phyloP scores from a whole-genome alignment of 768 basidiomycete genomes.

The Pulveroboletus sp. region DNA sequence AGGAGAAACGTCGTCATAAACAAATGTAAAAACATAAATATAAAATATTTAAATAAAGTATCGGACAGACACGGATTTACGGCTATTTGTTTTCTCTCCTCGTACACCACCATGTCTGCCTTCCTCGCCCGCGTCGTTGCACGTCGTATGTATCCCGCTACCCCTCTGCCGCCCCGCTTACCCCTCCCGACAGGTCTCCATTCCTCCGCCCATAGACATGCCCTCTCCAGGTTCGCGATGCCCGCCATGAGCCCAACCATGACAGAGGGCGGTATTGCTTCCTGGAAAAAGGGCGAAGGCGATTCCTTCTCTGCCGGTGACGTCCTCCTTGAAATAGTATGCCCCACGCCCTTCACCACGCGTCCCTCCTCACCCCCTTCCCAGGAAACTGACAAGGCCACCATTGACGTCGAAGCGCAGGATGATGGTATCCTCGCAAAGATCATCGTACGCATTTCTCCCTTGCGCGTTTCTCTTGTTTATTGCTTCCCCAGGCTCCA shows the following conservation, averaged over 20 bases:
- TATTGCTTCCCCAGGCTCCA: conserved; percentile 46
- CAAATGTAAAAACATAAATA: not conserved
- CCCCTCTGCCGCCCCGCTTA: not conserved
- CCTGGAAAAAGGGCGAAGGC: conserved; percentile 97
- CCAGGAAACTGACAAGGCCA: conserved; percentile 99
- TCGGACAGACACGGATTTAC: conserved; percentile 26
- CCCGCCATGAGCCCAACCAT: conserved; percentile 99
- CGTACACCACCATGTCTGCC: conserved; percentile 53
- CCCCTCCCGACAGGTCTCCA: conserved; percentile 61
- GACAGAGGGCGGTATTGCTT: conserved; percentile 98
- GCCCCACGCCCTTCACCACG: conserved; percentile 24
- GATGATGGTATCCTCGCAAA: conserved; percentile 96
- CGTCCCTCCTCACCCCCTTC: conserved; percentile 8
- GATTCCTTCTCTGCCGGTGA: conserved; percentile 88
- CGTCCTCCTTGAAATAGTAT: conserved; percentile 92
- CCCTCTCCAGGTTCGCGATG: conserved; percentile 88
- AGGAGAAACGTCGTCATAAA: conserved; percentile 44
- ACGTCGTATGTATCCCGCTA: conserved; percentile 53
- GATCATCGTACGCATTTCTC: conserved; percentile 72
- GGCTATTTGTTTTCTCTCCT: conserved; percentile 23
- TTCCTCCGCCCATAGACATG: conserved; percentile 73
- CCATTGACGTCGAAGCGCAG: conserved; percentile 98
- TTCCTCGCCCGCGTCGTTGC: conserved; percentile 62
- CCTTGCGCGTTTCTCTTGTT: not conserved
- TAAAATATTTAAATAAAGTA: conserved; percentile 3